Evolutionary conservation across 2,329 filamentous ascomycete genomes (phyloP), one percentile per base, ranked within the genome.

Genomic region (Venturia oleaginea): DNA sequence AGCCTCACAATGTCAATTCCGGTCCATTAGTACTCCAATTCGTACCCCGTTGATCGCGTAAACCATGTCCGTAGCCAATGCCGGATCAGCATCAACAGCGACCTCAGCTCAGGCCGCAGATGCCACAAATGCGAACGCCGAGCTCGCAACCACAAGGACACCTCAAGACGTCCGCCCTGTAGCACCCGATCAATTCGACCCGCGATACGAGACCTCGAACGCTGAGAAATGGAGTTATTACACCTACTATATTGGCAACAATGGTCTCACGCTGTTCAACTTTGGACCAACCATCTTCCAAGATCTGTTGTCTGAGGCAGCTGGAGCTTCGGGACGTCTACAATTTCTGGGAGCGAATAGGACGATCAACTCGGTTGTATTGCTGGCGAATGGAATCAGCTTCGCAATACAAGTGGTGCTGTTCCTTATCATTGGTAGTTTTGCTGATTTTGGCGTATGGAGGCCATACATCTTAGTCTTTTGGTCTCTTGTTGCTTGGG

Each of bases 241-340:
- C 48, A 55, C 38, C n/a, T 63, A 57, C 42, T 62, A 62, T 22
- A 57, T 54, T 40, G 61, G 48, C 43, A 83, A 85, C 69, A 87
- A 87, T 71, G 84, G 84, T 13, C 65, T 77, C 82, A 79, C 83
- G 1, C 74, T 86, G 17, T 86, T 86, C 78, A 86, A 87, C 70
- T 87, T 87, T 70, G 85, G 80, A 2, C 84, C 85, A 0, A 86
- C 85, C 2, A 83, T 83, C n/a, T 85, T 86, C 64, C 85, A 87
- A 69, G 86, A 86, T 68, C 73, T 87, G 11, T 74, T 87, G 5
- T 80, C 77, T 51, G 81, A 86, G 70, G 84, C 84, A 0, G 83
- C 83, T 3, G 79, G 81, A 11, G 75, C 81, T 59, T 76, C 74
- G 22, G 79, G 76, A 0, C 75, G 80, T 1, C 72, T 87, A 34